Conservation (phyloP, 169 alveolate species). For the Cryptosporidium sp. region DNA sequence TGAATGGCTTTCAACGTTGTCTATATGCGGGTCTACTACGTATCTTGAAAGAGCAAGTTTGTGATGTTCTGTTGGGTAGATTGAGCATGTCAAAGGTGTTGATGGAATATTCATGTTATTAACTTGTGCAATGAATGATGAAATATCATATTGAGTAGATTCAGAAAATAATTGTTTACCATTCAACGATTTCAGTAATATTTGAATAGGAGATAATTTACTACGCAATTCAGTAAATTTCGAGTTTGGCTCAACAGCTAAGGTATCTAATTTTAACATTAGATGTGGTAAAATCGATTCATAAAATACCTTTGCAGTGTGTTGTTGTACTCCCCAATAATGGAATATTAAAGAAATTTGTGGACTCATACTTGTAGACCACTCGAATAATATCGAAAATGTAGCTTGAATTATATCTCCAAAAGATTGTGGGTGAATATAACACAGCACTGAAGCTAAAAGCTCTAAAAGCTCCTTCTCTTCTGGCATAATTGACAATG, state of each 20-base stretch:
- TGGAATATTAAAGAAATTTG: conserved; percentile 66
- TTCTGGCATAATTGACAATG: conserved; percentile 66
- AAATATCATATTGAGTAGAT: conserved; percentile 22
- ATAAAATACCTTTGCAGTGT: conserved; percentile 39
- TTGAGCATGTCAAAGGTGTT: conserved; percentile 43
- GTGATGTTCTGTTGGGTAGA: conserved; percentile 53
- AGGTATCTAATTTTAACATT: conserved; percentile 47
- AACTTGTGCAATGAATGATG: conserved; percentile 28
- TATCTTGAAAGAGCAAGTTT: conserved; percentile 56
- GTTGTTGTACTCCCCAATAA: conserved; percentile 73
- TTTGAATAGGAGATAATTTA: conserved; percentile 23
- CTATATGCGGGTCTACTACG: conserved; percentile 71
- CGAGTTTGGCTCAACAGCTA: conserved; percentile 38
- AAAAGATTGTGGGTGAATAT: conserved; percentile 72
- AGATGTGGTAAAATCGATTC: conserved; percentile 65
- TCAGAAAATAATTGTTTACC: not conserved
- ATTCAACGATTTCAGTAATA: conserved; percentile 13
- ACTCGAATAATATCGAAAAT: conserved; percentile 48
- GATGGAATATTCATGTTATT: conserved; percentile 15
- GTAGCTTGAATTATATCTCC: conserved; percentile 75
- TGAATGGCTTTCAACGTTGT: conserved; percentile 18
- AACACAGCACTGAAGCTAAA: conserved; percentile 53
- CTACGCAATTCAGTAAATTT: conserved; percentile 36
- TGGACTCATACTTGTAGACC: conserved; percentile 70
- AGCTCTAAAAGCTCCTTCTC: conserved; percentile 66